phyloP scores from a whole-genome alignment of 139 green algal species.

The Chlamydomonas sp. region DNA sequence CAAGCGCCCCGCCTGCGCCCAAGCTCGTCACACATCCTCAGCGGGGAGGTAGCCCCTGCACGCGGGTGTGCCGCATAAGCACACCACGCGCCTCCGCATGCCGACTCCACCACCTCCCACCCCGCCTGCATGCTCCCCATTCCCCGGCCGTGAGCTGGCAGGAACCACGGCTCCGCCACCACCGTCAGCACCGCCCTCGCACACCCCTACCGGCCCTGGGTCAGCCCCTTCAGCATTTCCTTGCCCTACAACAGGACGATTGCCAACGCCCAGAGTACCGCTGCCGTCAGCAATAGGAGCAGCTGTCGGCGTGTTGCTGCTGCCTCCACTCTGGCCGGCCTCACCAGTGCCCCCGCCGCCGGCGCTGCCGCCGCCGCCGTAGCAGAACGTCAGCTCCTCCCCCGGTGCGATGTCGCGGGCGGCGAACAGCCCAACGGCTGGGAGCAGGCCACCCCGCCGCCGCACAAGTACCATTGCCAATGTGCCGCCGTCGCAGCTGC shows the following conservation, averaged over 20 bases:
- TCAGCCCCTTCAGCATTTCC: background rate
- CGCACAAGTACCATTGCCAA: slow-evolving; percentile 53
- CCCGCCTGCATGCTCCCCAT: background rate
- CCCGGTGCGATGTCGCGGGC: slow-evolving; percentile 38
- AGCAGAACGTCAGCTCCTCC: slow-evolving; percentile 74
- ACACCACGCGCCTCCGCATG: background rate
- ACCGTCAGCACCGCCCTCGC: background rate
- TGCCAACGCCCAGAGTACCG: background rate
- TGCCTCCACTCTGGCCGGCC: too few species aligned
- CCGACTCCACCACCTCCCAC: background rate
- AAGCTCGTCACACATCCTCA: slow-evolving; percentile 3
- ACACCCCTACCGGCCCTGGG: background rate
- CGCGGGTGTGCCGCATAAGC: slow-evolving; percentile 41
- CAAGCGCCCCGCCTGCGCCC: too few species aligned
- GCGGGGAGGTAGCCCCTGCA: slow-evolving; percentile 54
- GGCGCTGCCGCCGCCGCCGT: slow-evolving; percentile 43
- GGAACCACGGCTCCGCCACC: background rate
- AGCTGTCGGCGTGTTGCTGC: background rate
- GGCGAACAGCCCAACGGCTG: slow-evolving; percentile 59
- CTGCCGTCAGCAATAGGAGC: background rate
- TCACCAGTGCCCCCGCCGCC: too few species aligned
- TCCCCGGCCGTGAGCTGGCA: background rate
- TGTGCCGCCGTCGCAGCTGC: slow-evolving; percentile 71
- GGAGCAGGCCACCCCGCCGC: slow-evolving; percentile 56
- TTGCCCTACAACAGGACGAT: background rate